These are phyloP conservation scores for Salix caprea DNA, from an alignment of 345 rosid species.

Conservation along the genomic window DNA sequence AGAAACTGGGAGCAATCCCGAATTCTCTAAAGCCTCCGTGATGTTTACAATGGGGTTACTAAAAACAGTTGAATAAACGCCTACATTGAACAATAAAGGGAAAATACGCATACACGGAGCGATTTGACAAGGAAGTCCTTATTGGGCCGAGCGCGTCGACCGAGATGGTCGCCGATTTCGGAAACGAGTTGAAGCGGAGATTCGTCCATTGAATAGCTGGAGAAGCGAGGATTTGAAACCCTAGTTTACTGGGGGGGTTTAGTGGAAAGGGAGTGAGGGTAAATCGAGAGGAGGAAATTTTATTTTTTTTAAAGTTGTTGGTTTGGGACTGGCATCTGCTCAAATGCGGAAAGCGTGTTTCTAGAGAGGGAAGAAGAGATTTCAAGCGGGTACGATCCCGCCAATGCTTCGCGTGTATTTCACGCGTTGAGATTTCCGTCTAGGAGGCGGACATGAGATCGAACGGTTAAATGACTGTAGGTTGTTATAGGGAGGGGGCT, in stretches of 20 bases:
- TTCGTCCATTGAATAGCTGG: constrained; percentile 42
- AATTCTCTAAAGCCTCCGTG: too few relatives aligned
- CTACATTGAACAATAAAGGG: neutral
- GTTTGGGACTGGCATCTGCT: neutral
- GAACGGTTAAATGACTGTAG: neutral
- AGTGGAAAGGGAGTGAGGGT: neutral
- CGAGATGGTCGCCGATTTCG: constrained; percentile 54
- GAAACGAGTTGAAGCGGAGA: constrained; percentile 44
- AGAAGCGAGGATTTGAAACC: neutral
- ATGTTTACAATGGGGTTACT: too few relatives aligned
- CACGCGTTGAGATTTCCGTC: neutral
- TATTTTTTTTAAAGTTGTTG: too few relatives aligned
- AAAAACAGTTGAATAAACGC: too few relatives aligned
- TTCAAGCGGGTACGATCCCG: constrained; percentile 2
- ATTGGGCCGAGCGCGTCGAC: constrained; percentile 50
- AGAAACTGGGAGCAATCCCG: too few relatives aligned
- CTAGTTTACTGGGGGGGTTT: neutral
- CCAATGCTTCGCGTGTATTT: neutral
- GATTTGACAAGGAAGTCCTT: constrained; percentile 64
- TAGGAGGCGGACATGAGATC: neutral
- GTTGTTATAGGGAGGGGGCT: too few relatives aligned
- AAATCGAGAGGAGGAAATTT: neutral
- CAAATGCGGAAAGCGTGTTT: neutral
- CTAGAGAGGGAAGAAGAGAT: neutral
- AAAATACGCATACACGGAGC: constrained; percentile 43